Evolutionary conservation across 257 asterid species (phyloP).

Genomic region (Solanum gandarillasii): DNA sequence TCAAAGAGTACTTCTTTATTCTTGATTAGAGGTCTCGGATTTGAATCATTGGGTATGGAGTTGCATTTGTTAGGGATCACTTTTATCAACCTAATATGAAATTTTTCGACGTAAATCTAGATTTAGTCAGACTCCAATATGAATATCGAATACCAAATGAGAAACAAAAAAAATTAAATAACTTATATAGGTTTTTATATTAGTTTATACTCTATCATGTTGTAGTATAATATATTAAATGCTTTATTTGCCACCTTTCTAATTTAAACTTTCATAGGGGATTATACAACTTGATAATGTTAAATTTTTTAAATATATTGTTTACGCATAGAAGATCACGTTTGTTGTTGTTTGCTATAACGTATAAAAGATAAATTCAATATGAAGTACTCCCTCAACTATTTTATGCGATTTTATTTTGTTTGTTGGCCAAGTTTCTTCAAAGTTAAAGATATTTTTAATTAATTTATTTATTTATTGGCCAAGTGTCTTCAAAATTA

Average conservation of each 20-base stretch:
- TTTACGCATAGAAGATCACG: background rate
- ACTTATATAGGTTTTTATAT: background rate
- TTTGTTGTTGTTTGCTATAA: background rate
- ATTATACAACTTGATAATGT: background rate
- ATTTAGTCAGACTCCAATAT: no score
- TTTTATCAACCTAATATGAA: no score
- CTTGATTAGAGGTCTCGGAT: fast-evolving
- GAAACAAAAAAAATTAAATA: background rate
- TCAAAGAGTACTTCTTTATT: no score
- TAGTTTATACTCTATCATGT: background rate
- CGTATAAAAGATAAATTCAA: background rate
- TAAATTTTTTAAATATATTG: background rate
- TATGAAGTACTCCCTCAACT: background rate
- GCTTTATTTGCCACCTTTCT: background rate
- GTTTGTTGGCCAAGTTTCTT: background rate
- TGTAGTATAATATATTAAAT: background rate
- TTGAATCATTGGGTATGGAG: fast-evolving
- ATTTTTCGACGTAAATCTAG: fast-evolving
- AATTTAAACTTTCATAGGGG: background rate
- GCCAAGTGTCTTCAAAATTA: background rate
- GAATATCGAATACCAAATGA: background rate
- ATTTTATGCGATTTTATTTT: background rate
- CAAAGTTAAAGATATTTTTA: background rate
- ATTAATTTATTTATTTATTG: no score
- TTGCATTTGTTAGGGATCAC: fast-evolving